A percentile compares a stretch with the other conserved stretches of the same genome.
phyloP scores from a whole-genome alignment of 164 flowering plant genomes.

The Houttuynia cordata region DNA sequence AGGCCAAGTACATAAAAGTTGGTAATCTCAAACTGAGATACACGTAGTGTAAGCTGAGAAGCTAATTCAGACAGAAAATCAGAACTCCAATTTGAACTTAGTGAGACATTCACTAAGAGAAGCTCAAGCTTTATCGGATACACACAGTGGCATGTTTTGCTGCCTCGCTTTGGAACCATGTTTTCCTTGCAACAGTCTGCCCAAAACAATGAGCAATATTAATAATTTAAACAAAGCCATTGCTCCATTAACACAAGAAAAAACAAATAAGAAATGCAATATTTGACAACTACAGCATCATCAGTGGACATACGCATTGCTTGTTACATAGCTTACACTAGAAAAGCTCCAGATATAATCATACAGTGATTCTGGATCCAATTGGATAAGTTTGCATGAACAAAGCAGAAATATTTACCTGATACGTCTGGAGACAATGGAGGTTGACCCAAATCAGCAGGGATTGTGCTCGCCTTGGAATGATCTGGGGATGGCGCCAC shows the following conservation, averaged over 20 bases:
- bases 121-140: constrained; percentile 88
- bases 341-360: background rate
- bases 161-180: constrained; percentile 63
- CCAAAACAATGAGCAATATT: constrained; percentile 4
- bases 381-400: background rate
- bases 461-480: constrained; percentile 9
- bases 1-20: constrained; percentile 61
- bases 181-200: constrained; percentile 75
- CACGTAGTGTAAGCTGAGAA: constrained; percentile 51
- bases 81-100: constrained; percentile 60
- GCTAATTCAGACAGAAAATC: constrained; percentile 57
- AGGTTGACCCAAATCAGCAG: constrained; percentile 51
- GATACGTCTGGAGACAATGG: constrained; percentile 56
- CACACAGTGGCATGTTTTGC: constrained; percentile 69
- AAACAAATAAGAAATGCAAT: too few species aligned
- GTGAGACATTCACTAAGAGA: constrained; percentile 66
- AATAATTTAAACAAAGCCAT: background rate
- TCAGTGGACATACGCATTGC: too few species aligned
- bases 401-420: constrained; percentile 24
- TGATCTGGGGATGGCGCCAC: constrained; percentile 10
- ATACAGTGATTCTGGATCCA: background rate
- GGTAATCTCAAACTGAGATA: constrained; percentile 66
- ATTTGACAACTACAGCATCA: too few species aligned
- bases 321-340: too few species aligned
- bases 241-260: background rate